These are phyloP conservation scores for Zopfia rhizophila DNA, from an alignment of 2,329 filamentous ascomycete genomes.

Conservation along the genomic window DNA sequence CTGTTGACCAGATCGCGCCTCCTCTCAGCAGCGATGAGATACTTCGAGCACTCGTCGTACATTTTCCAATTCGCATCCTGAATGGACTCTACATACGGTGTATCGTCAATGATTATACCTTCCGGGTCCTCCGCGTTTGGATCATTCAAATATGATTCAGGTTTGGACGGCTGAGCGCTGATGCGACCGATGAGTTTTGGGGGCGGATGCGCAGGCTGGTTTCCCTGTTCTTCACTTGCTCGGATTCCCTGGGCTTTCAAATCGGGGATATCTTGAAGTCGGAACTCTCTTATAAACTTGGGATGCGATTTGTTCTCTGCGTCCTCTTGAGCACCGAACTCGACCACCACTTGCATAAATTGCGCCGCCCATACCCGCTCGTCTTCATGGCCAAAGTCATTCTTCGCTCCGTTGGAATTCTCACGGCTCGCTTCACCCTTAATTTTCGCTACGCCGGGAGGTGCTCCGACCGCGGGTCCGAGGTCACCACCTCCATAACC, in stretches of 20 bases:
- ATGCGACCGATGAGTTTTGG: constrained; percentile 12
- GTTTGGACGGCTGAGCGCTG: neutral
- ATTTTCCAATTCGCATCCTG: constrained; percentile 12
- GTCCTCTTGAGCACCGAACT: constrained; percentile 8
- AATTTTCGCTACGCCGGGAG: constrained; percentile 12
- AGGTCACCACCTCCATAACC: constrained; percentile 9
- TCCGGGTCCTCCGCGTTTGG: neutral
- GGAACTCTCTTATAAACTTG: constrained; percentile 13
- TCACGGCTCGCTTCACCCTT: constrained; percentile 12
- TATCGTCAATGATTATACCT: constrained; percentile 14
- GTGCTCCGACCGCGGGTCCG: constrained; percentile 6
- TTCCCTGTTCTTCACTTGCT: constrained; percentile 3
- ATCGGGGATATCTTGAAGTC: constrained; percentile 17
- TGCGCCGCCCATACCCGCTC: constrained; percentile 23
- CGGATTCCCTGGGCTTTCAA: constrained; percentile 14
- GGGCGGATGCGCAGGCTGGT: neutral
- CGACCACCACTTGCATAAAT: constrained; percentile 21
- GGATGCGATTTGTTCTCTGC: constrained; percentile 2
- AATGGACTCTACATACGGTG: constrained; percentile 16
- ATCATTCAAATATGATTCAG: constrained; percentile 1
- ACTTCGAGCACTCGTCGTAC: constrained; percentile 13
- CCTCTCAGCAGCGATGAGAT: constrained; percentile 1
- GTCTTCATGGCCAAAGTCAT: constrained; percentile 17
- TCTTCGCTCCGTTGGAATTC: constrained; percentile 9
- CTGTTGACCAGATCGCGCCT: too few relatives aligned